Evolutionary conservation across 2,329 filamentous ascomycete species (phyloP).

Genomic region (Colletotrichum sp.): DNA sequence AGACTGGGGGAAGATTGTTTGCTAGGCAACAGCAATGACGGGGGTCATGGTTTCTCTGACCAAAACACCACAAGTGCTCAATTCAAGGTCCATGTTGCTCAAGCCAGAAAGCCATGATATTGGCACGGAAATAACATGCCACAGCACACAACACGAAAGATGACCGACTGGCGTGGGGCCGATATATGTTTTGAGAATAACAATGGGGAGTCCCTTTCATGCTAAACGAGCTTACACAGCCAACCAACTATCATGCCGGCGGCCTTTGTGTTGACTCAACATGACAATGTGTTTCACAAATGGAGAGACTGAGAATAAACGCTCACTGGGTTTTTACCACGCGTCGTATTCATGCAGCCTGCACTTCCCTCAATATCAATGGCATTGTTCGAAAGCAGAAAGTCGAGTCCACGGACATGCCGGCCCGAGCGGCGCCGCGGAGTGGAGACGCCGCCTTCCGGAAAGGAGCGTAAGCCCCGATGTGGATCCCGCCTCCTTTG

Average conservation of each 20-base stretch:
- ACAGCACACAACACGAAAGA: too few relatives aligned
- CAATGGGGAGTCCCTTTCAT: background rate
- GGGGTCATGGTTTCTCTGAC: rapidly evolving
- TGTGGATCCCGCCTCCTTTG: background rate
- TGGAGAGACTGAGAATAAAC: background rate
- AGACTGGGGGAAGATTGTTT: too few relatives aligned
- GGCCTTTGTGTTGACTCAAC: background rate
- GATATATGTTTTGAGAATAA: background rate
- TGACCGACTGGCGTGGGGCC: too few relatives aligned
- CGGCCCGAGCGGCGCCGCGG: background rate
- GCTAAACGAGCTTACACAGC: rapidly evolving
- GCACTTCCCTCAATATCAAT: background rate
- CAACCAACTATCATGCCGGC: background rate
- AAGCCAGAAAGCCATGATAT: too few relatives aligned
- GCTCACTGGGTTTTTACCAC: background rate
- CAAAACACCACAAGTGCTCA: too few relatives aligned
- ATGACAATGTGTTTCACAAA: background rate
- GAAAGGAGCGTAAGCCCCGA: background rate
- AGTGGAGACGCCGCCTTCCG: background rate
- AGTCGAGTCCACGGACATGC: background rate
- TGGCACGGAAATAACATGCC: too few relatives aligned
- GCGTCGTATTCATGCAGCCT: background rate
- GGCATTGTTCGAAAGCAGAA: background rate
- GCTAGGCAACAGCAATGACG: too few relatives aligned
- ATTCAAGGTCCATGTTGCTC: too few relatives aligned